Evolutionary conservation across 441 rosid species (phyloP).

Genomic region (Dalechampia spathulata): DNA sequence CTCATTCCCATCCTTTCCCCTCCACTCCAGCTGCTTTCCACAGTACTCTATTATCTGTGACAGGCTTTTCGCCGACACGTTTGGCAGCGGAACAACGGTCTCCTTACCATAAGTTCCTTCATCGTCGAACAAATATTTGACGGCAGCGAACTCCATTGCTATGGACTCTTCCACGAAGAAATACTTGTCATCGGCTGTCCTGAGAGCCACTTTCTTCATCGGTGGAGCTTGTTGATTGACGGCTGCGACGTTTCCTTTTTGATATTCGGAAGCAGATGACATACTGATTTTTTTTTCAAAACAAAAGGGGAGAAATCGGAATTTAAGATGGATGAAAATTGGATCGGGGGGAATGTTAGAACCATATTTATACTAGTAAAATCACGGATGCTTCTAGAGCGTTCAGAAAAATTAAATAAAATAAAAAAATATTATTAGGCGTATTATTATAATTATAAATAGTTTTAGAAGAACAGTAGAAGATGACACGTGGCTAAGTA

Average conservation of each 20-base stretch:
- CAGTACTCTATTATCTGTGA: conserved; percentile 19
- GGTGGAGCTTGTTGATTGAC: not conserved
- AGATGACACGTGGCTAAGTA: no score
- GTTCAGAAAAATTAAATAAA: no score
- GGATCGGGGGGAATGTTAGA: no score
- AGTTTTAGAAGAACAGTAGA: no score
- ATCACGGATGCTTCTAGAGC: no score
- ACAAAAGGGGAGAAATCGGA: no score
- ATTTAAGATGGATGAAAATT: no score
- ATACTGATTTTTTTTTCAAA: no score
- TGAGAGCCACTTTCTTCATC: conserved; percentile 16
- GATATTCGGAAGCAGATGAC: not conserved
- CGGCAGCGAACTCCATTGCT: conserved; percentile 25
- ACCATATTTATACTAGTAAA: no score
- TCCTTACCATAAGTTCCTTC: not conserved
- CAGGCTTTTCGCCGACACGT: conserved; percentile 19
- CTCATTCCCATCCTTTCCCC: not conserved
- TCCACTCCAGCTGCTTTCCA: conserved; percentile 15
- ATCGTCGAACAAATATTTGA: conserved; percentile 27
- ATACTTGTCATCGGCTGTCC: conserved; percentile 16
- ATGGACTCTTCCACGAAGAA: conserved; percentile 24
- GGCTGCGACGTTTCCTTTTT: no score
- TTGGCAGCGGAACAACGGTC: conserved; percentile 24
- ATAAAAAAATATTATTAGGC: no score
- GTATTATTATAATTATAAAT: no score